Evolutionary conservation across 2,329 filamentous ascomycete genomes (phyloP).

Genomic region (Anisogramma anomala): DNA sequence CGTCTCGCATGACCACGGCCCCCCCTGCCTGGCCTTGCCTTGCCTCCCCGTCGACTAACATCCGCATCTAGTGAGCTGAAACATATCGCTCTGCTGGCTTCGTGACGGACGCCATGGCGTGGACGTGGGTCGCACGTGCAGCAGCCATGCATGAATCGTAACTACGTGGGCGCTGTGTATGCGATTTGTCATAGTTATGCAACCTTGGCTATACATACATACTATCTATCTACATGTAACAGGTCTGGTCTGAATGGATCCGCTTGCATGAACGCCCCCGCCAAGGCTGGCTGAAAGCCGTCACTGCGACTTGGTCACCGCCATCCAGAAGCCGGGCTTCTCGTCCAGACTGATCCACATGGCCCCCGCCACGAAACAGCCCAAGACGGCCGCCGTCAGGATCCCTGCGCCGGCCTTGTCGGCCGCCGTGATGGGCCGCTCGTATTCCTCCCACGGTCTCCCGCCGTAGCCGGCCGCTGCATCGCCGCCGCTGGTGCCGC

Average conservation of each 20-base stretch:
- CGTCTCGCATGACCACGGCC: background rate
- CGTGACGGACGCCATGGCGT: slow-evolving; percentile 1
- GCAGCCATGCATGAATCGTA: background rate
- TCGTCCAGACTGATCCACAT: slow-evolving; percentile 7
- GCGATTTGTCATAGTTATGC: too few relatives aligned
- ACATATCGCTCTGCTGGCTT: slow-evolving; percentile 41
- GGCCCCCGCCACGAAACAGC: slow-evolving; percentile 6
- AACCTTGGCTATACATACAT: too few relatives aligned
- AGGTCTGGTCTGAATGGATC: too few relatives aligned
- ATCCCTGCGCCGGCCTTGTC: slow-evolving; percentile 39
- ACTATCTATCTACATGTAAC: too few relatives aligned
- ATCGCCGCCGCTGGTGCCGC: slow-evolving; percentile 37
- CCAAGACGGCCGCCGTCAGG: slow-evolving; percentile 24
- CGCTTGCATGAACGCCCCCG: too few relatives aligned
- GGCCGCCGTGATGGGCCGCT: slow-evolving; percentile 30
- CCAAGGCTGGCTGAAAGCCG: too few relatives aligned
- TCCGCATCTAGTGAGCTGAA: slow-evolving; percentile 32
- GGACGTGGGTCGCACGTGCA: background rate
- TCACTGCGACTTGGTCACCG: too few relatives aligned
- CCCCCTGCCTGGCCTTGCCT: too few relatives aligned
- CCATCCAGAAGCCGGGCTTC: background rate
- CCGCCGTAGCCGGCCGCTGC: slow-evolving; percentile 26
- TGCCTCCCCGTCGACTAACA: too few relatives aligned
- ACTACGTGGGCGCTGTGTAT: too few relatives aligned
- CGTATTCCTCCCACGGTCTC: slow-evolving; percentile 19